Evolutionary conservation across 129 eudicot species (phyloP), one percentile per base, ranked within the genome.

Genomic region (Saussurea involucrata): DNA sequence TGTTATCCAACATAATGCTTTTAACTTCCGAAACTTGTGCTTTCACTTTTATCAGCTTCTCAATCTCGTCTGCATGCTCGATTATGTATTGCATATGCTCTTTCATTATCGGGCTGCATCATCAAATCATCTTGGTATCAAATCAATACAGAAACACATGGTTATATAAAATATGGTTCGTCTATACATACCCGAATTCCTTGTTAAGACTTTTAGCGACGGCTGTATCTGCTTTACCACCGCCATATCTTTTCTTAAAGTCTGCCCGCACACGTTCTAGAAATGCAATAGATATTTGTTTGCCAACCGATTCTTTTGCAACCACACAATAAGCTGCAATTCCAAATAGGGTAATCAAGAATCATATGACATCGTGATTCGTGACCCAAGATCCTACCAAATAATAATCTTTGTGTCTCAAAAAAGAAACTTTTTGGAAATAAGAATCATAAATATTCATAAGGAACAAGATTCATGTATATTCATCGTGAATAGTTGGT

Each of bases 11-110:
- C 96, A 93, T 90, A 37, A 93, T 82, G 70, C 87, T 88, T 80
- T 93, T 88, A 80, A 93, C 98, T 87, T 93, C 91, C n/a, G 97
- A 90, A 81, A 93, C 97, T 84, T 93, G 98, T 58, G 97, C 97
- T 77, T 93, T 88, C 88, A 93, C 97, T 84, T 93, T 93, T 60
- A 91, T 67, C 58, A 93, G 83, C 67, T 93, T 93, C 44, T 90
- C 98, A 77, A 93, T 93, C 92, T 93, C 98, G 24, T 93, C 97
- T 0, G 98, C 97, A 79, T 93, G 98, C 82, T 93, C 98, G 70
- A 90, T 83, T 40, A 90, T 91, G 46, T 90, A 93, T 70, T 90
- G 88, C 95, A 93, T 90, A 69, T 93, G 98, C 72, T 93, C 95
- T 84, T 93, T 93, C 89, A 93, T 93, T 24, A 93, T 55, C 11